phyloP scores from a whole-genome alignment of 176 grass and related monocot species.

The Lolium multiflorum region DNA sequence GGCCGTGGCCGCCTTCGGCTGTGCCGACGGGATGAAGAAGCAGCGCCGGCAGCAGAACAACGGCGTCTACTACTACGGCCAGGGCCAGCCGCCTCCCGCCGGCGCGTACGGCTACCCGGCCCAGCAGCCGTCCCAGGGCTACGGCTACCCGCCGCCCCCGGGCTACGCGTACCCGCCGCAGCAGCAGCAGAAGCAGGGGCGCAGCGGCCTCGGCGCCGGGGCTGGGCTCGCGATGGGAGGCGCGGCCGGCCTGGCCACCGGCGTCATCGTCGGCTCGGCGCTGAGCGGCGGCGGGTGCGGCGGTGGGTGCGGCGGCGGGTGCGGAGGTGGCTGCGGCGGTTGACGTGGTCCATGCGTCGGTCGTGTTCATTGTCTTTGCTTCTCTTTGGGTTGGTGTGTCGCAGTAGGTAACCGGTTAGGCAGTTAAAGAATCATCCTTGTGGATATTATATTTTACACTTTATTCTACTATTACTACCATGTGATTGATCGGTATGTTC shows the following conservation, averaged over 20 bases:
- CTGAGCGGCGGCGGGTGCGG: conserved; percentile 21
- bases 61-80: conserved; percentile 62
- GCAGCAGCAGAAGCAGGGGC: not conserved
- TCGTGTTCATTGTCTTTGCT: not conserved
- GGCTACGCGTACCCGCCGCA: conserved; percentile 36
- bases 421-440: no score
- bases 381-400: no score
- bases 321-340: conserved; percentile 36
- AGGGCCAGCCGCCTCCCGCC: conserved; percentile 43
- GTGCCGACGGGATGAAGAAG: conserved; percentile 43
- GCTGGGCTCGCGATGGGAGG: conserved; percentile 52
- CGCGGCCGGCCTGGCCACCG: conserved; percentile 14
- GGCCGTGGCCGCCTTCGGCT: conserved; percentile 53
- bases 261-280: conserved; percentile 39
- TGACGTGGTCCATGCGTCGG: not conserved
- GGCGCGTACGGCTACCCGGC: conserved; percentile 54
- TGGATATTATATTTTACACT: no score
- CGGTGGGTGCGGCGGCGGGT: not conserved
- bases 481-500: no score
- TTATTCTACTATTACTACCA: no score
- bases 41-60: conserved; percentile 24
- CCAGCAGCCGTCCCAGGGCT: conserved; percentile 31
- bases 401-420: no score
- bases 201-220: conserved; percentile 43
- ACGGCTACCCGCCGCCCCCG: not conserved